These are phyloP conservation scores for Penicillium sp. DNA, from an alignment of 2,329 filamentous ascomycete genomes.

Conservation along the genomic window DNA sequence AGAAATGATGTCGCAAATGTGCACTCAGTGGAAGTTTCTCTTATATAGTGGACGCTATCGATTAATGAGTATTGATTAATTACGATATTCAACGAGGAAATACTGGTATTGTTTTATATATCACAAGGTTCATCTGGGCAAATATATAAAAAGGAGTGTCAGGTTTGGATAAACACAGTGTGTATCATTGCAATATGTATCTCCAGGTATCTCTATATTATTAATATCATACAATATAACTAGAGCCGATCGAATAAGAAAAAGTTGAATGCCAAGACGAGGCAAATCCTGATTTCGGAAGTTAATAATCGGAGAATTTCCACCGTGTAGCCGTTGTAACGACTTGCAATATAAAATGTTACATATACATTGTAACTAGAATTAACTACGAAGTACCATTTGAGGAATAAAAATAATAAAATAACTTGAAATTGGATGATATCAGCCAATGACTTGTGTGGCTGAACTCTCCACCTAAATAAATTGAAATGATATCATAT, in stretches of 20 bases:
- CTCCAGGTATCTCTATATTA: not conserved
- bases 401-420: not conserved
- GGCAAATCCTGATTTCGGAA: constrained; percentile 10
- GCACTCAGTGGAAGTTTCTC: not conserved
- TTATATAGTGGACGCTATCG: no score
- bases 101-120: not conserved
- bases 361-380: not conserved
- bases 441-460: constrained; percentile 22
- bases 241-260: not conserved
- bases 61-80: no score
- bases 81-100: not conserved
- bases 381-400: not conserved
- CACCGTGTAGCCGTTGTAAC: not conserved
- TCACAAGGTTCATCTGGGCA: no score
- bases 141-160: not conserved
- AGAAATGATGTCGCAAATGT: not conserved
- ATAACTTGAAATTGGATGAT: not conserved
- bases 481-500: constrained; percentile 31
- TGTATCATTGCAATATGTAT: not conserved
- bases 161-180: not conserved
- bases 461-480: constrained; percentile 27
- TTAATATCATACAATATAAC: not conserved
- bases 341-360: not conserved
- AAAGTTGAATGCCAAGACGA: not conserved
- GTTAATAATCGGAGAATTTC: constrained; percentile 3